Evolutionary conservation across 371 early-diverging fungal species (phyloP), one percentile per base, ranked within the genome.

Genomic region (Mortierella sp.): DNA sequence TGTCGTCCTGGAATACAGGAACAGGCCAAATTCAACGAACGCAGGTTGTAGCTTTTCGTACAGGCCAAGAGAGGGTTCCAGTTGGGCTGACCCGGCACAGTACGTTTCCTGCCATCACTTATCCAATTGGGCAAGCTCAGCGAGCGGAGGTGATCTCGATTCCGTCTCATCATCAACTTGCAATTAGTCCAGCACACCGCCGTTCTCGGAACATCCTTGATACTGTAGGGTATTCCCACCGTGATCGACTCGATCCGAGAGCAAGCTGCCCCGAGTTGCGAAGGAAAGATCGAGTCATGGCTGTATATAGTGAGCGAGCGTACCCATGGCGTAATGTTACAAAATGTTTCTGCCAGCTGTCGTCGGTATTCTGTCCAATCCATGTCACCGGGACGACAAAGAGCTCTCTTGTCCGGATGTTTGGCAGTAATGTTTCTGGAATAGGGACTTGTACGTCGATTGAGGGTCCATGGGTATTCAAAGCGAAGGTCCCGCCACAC

Each of bases 271-370:
- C 39, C 53, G 1, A 53, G 10, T 19, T 53, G 24, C 39, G 37
- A 19, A 17, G 53, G 53, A 21, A 53, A 34, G 13, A 31, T 22
- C 14, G 53, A 53, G 8, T 53, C 53, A 9, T 53, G 37, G 8
- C 24, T 53, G 39, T 37, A 37, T n/a, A 53, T 53, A 14, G 53
- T 31, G 19, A 53, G 53, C 21, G 53, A 31, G 21, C 34, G 34
- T 34, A 34, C 10, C 34, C 34, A 7, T 34, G 34, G 10, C 4
- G 34, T 10, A 34, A 34, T 10, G 10, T 34, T 10, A 4, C 10
- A 7, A 10, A 34, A 34, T 10, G 34, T 34, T 10, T 4, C 34
- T 10, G 10, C 10, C 7, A 34, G 4, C 10, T 34, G 34, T 7
- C 10, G 4, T 34, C 34, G 7, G 10, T 4, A 34, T 10, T 34